These are phyloP conservation scores for Aureobasidium melanogenum DNA, from an alignment of 2,329 filamentous ascomycete species.

Conservation along the genomic window DNA sequence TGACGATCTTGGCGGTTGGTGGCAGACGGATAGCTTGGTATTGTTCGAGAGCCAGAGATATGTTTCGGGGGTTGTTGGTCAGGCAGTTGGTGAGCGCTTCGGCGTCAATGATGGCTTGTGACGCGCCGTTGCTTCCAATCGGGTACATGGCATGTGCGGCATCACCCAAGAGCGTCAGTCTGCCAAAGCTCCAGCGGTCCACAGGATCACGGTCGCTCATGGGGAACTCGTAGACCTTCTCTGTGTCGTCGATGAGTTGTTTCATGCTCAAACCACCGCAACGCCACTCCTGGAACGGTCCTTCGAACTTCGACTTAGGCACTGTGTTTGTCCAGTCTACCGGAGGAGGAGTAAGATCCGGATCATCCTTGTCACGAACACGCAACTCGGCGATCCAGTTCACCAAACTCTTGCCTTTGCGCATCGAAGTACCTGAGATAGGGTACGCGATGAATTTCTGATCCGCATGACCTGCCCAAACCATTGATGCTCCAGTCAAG, in stretches of 20 bases:
- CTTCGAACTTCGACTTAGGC: slow-evolving; percentile 32
- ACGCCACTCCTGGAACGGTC: slow-evolving; percentile 33
- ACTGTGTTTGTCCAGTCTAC: slow-evolving; percentile 38
- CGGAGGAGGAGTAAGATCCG: slow-evolving; percentile 35
- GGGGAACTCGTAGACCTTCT: slow-evolving; percentile 38
- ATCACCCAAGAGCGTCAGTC: slow-evolving; percentile 33
- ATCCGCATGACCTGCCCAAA: slow-evolving; percentile 39
- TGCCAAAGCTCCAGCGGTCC: slow-evolving; percentile 31
- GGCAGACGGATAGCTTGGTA: slow-evolving; percentile 35
- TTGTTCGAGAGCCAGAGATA: slow-evolving; percentile 27
- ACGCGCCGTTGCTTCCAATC: slow-evolving; percentile 36
- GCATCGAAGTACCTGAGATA: slow-evolving; percentile 30
- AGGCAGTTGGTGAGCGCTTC: slow-evolving; percentile 31
- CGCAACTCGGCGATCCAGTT: slow-evolving; percentile 41
- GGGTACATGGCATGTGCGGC: slow-evolving; percentile 36
- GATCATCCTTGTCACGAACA: slow-evolving; percentile 33
- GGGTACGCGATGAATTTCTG: slow-evolving; percentile 42
- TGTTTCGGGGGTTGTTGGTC: slow-evolving; percentile 18
- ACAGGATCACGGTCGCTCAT: slow-evolving; percentile 39
- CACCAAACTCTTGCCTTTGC: slow-evolving; percentile 31
- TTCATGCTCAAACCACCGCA: slow-evolving; percentile 36
- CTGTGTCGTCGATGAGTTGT: slow-evolving; percentile 34
- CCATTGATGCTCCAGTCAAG: slow-evolving; percentile 36
- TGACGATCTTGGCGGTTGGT: slow-evolving; percentile 37
- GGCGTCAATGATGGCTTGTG: slow-evolving; percentile 38